Evolutionary conservation across 306 rosid genomes (phyloP).

Genomic region (Acacia acuminata): DNA sequence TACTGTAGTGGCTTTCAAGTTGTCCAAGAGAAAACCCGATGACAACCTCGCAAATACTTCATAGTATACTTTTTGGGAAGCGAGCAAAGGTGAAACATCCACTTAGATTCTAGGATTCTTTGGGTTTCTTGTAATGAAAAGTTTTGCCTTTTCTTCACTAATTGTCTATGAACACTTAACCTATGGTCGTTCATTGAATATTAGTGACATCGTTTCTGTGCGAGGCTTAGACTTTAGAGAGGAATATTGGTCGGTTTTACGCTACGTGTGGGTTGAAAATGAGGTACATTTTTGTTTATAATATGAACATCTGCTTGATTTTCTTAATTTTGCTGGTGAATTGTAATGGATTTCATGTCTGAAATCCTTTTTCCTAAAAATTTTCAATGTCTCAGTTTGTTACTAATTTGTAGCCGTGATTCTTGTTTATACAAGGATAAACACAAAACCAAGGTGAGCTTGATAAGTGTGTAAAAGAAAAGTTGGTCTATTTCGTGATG

Average conservation of each 20-base stretch:
- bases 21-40: constrained; percentile 91
- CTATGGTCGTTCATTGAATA: constrained; percentile 19
- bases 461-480: no score
- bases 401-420: no score
- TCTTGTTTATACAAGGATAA: no score
- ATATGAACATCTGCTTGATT: no score
- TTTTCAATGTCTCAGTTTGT: no score
- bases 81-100: constrained; percentile 66
- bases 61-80: constrained; percentile 80
- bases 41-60: constrained; percentile 86
- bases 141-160: not conserved
- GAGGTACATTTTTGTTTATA: no score
- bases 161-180: constrained; percentile 1
- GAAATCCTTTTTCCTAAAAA: no score
- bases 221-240: constrained; percentile 72
- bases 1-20: constrained; percentile 91
- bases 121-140: not conserved
- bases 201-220: constrained; percentile 30
- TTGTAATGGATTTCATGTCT: no score
- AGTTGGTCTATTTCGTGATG: no score
- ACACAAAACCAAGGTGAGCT: no score
- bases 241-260: constrained; percentile 75
- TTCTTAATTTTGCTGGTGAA: no score
- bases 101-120: constrained; percentile 2
- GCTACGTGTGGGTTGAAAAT: no score